Conservation (phyloP, 2,329 filamentous ascomycete genomes). For the Pseudovirgaria hyperparasitica region DNA sequence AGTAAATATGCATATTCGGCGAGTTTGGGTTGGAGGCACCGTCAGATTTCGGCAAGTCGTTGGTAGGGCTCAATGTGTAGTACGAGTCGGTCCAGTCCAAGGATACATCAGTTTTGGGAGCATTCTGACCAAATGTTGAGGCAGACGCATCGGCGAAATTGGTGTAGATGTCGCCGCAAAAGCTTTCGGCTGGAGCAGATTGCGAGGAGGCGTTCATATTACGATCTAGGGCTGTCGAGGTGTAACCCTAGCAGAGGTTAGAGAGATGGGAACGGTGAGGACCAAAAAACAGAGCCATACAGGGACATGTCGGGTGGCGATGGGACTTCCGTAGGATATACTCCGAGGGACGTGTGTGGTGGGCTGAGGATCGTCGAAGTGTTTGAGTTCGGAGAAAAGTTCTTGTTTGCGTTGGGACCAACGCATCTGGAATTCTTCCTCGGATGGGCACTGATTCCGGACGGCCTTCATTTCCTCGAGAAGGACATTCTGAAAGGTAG, state of each 20-base stretch:
- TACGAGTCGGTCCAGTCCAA: too few relatives aligned
- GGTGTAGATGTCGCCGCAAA: constrained; percentile 5
- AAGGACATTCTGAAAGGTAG: constrained; percentile 15
- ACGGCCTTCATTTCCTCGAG: constrained; percentile 23
- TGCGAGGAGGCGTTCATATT: constrained; percentile 19
- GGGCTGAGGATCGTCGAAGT: constrained; percentile 11
- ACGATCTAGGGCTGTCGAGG: constrained; percentile 18
- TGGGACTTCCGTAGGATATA: constrained; percentile 14
- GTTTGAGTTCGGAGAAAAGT: constrained; percentile 9
- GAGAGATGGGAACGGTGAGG: constrained; percentile 8
- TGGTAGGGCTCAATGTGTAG: constrained; percentile 14
- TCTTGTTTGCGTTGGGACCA: constrained; percentile 17
- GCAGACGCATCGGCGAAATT: constrained; percentile 9
- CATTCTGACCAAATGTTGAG: too few relatives aligned
- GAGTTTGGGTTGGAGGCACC: constrained; percentile 12
- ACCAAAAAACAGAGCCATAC: constrained; percentile 22
- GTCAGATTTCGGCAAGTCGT: constrained; percentile 11
- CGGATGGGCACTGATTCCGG: constrained; percentile 19
- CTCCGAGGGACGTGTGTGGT: constrained; percentile 20
- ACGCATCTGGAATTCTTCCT: constrained; percentile 20
- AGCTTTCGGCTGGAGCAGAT: constrained; percentile 14
- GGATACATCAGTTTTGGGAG: too few relatives aligned
- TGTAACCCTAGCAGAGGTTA: constrained; percentile 17
- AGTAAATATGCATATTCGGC: constrained; percentile 3
- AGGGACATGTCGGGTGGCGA: constrained; percentile 13